These are phyloP conservation scores for Leccinum uliginosum DNA, from an alignment of 768 basidiomycete species.

Conservation along the genomic window DNA sequence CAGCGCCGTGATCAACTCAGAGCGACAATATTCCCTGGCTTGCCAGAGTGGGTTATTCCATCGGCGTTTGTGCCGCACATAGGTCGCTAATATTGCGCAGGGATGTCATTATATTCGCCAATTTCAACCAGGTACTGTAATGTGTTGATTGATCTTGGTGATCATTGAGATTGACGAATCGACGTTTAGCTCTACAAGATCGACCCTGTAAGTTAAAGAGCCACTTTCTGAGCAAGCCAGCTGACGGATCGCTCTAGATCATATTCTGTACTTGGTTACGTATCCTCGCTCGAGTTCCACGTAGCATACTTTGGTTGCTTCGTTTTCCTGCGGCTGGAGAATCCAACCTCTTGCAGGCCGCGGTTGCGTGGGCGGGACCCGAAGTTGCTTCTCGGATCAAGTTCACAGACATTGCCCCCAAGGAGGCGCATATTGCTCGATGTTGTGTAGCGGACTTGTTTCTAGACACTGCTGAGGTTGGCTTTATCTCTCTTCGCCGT, in stretches of 20 bases:
- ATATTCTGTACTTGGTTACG: constrained; percentile 48
- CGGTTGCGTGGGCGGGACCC: constrained; percentile 41
- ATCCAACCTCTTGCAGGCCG: constrained; percentile 38
- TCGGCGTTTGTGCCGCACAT: background rate
- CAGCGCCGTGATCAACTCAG: constrained; percentile 36
- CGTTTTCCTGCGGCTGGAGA: constrained; percentile 49
- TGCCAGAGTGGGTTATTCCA: constrained; percentile 33
- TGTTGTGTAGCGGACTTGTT: constrained; percentile 47
- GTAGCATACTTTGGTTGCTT: constrained; percentile 50
- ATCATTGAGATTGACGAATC: constrained; percentile 5
- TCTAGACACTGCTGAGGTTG: constrained; percentile 49
- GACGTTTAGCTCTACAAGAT: constrained; percentile 42
- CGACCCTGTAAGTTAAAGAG: constrained; percentile 30
- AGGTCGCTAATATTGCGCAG: constrained; percentile 20
- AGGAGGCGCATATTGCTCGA: constrained; percentile 42
- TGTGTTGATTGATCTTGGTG: constrained; percentile 1
- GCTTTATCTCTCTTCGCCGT: background rate
- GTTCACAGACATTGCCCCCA: constrained; percentile 47
- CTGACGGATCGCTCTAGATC: constrained; percentile 21
- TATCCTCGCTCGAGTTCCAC: constrained; percentile 40
- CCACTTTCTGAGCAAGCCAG: background rate
- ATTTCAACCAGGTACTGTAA: constrained; percentile 46
- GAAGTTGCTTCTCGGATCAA: constrained; percentile 42
- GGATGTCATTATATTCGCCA: constrained; percentile 45
- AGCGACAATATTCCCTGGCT: constrained; percentile 38